Percentiles rank a stretch among this genome's conserved stretches.
Evolutionary conservation across 192 early-diverging fungal species (phyloP).

Genomic region (Rhizoclosmatium globosum): DNA sequence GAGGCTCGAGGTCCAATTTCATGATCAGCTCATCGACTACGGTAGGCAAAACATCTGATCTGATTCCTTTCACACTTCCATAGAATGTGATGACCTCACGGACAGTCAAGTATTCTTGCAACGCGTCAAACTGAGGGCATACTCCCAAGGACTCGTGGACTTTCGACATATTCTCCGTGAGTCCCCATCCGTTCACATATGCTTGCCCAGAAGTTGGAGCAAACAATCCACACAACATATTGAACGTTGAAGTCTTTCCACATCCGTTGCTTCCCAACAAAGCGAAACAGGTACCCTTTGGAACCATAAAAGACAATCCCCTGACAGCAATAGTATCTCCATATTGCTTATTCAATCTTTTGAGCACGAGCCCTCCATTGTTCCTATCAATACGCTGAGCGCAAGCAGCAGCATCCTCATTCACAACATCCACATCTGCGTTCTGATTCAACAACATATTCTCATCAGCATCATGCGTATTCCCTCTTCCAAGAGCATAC

Average conservation of each 20-base stretch:
- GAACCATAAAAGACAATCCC: not conserved
- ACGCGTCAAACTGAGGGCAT: not conserved
- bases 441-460: not conserved
- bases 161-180: not conserved
- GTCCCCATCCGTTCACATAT: not conserved
- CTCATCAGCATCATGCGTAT: not conserved
- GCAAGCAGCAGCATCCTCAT: not conserved
- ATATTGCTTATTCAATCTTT: conserved; percentile 4
- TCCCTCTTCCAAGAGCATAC: not conserved
- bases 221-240: not conserved
- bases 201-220: not conserved
- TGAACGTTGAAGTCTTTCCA: not conserved
- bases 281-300: not conserved
- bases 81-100: not conserved
- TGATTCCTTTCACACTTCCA: not conserved
- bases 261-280: conserved; percentile 3
- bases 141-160: not conserved
- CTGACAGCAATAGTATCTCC: not conserved
- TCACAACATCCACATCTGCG: conserved; percentile 45
- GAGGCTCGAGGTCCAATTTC: not conserved
- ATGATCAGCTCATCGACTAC: not conserved
- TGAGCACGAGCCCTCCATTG: not conserved
- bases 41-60: not conserved
- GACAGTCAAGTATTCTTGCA: conserved; percentile 2
- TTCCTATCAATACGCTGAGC: not conserved